Conservation (phyloP, 2,329 filamentous ascomycete genomes). For the Ceratocystis papillata region DNA sequence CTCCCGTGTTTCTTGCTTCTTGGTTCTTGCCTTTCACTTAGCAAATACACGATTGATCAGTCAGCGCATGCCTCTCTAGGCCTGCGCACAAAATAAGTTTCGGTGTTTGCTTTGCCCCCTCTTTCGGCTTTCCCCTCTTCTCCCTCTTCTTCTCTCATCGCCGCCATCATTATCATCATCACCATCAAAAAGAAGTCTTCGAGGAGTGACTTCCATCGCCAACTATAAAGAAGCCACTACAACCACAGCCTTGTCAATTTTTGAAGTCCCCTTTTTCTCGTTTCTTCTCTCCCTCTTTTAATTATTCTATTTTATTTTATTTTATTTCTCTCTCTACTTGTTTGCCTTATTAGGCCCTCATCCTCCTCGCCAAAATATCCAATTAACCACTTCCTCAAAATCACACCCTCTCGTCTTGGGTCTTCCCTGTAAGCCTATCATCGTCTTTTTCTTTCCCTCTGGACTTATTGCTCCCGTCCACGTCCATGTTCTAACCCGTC, state of each 20-base stretch:
- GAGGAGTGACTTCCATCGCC: neutral
- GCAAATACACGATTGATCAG: neutral
- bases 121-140: neutral
- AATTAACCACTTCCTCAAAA: slow-evolving; percentile 7
- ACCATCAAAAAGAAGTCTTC: neutral
- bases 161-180: neutral
- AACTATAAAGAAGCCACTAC: neutral
- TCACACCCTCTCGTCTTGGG: slow-evolving; percentile 5
- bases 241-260: neutral
- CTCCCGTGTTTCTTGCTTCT: neutral
- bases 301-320: neutral
- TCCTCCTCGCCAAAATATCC: neutral
- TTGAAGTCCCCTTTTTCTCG: neutral
- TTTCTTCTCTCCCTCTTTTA: neutral
- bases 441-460: neutral
- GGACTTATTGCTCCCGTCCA: neutral
- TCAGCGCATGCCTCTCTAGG: neutral
- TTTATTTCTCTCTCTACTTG: neutral
- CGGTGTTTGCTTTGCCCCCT: neutral
- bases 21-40: neutral
- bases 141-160: neutral
- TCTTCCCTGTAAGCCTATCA: slow-evolving; percentile 6
- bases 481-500: neutral
- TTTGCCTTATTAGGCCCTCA: neutral
- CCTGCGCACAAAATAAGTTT: neutral